Base-by-base conservation (phyloP, 2,329 filamentous ascomycete genomes). In the Fusarium sp. region DNA sequence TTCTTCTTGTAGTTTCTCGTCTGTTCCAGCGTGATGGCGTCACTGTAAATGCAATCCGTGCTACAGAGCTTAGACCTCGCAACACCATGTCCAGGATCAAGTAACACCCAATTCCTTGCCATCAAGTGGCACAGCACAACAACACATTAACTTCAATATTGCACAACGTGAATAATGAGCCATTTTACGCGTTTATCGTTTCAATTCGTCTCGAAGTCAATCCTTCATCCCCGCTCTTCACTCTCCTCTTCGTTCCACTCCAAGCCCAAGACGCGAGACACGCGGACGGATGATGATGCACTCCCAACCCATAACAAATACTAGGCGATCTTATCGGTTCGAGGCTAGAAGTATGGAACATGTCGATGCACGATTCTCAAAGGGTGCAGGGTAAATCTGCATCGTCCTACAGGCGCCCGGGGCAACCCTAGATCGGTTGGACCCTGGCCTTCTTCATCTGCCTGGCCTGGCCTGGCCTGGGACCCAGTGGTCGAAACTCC, bases 301-400 rank as follows among this genome's bases (percentile, higher is more conserved):
- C 7, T 49, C n/a, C 18, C 4, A 25, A 31, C 29, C 16, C 50
- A 23, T 33, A 54, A 34, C 18, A 23, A 34, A 23, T 25, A 16
- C 16, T 14, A 31, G 51, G 14, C 33, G 31, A 55, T 38, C 51
- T 40, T 55, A 38, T 57, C 36, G 40, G 36, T 18, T 40, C 25
- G 16, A 57, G 23, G 34, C 53, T 42, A 56, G 53, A 44, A 57
- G 34, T 16, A 29, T 27, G 53, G n/a, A 42, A 42, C 53, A 31
- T 23, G 14, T 31, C 38, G 25, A 57, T 57, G 54, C 54, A 57
- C n/a, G 53, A 44, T 57, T 44, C 54, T 53, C 25, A 20, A 31
- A 42, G 25, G 23, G 25, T 56, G 38, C 53, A 42, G n/a, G 34
- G 36, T 31, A 42, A 25, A 23, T 56, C 53, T 56, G 54, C 25